Percentiles rank a stretch among this genome's conserved stretches.
Evolutionary conservation across 2,329 filamentous ascomycete genomes (phyloP).

Genomic region (Sarocladium kiliense): DNA sequence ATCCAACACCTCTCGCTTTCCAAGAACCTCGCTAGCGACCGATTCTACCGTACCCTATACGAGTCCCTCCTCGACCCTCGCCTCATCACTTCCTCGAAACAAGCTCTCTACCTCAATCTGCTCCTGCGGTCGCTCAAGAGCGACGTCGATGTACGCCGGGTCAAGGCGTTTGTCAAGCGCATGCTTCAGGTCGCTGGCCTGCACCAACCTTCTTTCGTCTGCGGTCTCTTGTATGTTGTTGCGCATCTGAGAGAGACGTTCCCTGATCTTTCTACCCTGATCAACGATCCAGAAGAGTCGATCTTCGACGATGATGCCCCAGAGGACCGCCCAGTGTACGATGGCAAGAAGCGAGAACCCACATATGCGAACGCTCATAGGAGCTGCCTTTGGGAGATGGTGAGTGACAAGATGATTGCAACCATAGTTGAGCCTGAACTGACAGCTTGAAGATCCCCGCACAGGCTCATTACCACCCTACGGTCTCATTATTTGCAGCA

Average conservation of each 20-base stretch:
- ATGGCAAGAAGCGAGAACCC: conserved; percentile 86
- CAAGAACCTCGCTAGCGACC: conserved; percentile 76
- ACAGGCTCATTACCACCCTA: conserved; percentile 79
- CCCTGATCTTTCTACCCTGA: conserved; percentile 70
- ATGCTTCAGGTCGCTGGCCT: conserved; percentile 81
- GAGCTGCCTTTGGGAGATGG: conserved; percentile 88
- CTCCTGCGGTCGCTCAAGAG: conserved; percentile 83
- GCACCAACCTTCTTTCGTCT: conserved; percentile 89
- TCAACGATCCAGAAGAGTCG: conserved; percentile 74
- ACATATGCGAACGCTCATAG: conserved; percentile 89
- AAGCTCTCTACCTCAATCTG: conserved; percentile 90
- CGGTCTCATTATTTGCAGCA: conserved; percentile 77
- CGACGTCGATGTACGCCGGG: conserved; percentile 82
- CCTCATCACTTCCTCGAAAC: conserved; percentile 85
- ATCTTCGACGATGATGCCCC: conserved; percentile 59
- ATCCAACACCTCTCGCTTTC: conserved; percentile 86
- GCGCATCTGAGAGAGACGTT: conserved; percentile 76
- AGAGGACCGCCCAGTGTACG: conserved; percentile 51
- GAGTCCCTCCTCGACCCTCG: conserved; percentile 91
- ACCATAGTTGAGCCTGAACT: conserved; percentile 12
- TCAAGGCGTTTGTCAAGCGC: conserved; percentile 94
- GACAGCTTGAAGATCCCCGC: conserved; percentile 26
- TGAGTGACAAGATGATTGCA: conserved; percentile 34
- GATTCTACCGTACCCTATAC: conserved; percentile 93
- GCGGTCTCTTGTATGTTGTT: conserved; percentile 86